Base-by-base conservation (phyloP, 345 rosid genomes). In the Angophora floribunda region DNA sequence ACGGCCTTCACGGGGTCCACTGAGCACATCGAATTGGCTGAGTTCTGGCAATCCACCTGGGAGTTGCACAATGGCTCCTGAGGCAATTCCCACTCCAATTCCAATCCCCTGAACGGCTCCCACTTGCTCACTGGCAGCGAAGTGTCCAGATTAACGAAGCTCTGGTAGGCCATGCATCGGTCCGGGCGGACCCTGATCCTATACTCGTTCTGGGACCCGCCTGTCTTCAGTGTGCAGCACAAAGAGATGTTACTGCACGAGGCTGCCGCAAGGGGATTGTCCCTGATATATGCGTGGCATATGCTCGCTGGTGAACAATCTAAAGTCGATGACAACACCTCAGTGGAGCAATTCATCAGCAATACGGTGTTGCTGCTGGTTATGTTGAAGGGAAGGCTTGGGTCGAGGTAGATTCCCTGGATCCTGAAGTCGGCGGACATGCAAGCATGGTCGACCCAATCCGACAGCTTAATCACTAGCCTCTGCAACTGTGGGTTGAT, bases 41-140 rank as follows among this genome's bases (percentile, higher is more conserved):
- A 87, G 51, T 80, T 90, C 88, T 61, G 89, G 88, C 97, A 95
- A 57, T 96, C 96, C 36, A n/a, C 49, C 50, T 88, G 93, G 4
- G 88, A 85, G 86, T 45, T 90, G 88, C 97, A 93, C 30, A 91
- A 85, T 13, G 96, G 96, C 89, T 95, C 96, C 86, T 55, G 90
- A 50, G 97, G 96, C 87, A 92, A 70, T n/a, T 86, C 88, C 97
- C 96, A 94, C 86, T 91, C 91, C 50, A 95, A 88, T 92, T 95
- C 96, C 86, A 95, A 67, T 50, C 93, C 95, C 49, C n/a, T 14
- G 7, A 95, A 93, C 53, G 90, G 91, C 4, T 95, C 94, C 96
- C 96, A 95, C 86, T 92, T 90, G 82, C 88, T 90, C 44, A 86
- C 88, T 7, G 93, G 90, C 84, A 52, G 51, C 16, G 50, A 86